Evolutionary conservation across 345 rosid genomes (phyloP), one percentile per base, ranked within the genome.

Genomic region (Moringa oleifera): DNA sequence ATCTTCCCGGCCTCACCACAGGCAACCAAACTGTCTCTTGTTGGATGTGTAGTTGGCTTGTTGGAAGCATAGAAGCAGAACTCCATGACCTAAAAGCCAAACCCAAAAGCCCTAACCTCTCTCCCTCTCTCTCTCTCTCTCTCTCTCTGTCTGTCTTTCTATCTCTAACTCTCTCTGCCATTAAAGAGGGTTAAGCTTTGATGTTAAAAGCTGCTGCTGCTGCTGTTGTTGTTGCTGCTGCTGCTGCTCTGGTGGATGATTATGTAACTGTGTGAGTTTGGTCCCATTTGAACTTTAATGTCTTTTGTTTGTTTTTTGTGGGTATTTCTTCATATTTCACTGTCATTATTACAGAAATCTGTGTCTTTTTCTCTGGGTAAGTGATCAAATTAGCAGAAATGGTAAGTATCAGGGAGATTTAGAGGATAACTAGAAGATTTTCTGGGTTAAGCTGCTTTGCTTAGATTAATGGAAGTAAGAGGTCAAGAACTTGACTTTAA

Each of bases 11-110:
- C 95, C 79, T 79, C 98, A 64, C 71, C 92, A 61, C 85, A 89
- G 69, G 95, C 89, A 92, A 89, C 98, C 96, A 77, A 81, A 62
- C 85, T 89, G 97, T 92, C 96, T 76, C 95, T 78, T 84, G 89
- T 83, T 86, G 80, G 82, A 74, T 51, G 57, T 73, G 79, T 80
- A 70, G 71, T 62, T 66, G 79, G 62, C 76, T 71, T 86, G 96
- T 84, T 86, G 92, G 95, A 60, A 78, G 77, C 86, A 75, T 86
- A n/a, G 89, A 76, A 77, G 84, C 96, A 85, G 77, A 66, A 62
- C n/a, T 28, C 66, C 54, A 64, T 37, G 49, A 18, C 66, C 58
- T 20, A 4, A 55, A 55, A 52, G 61, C 6, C 57, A 33, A 59
- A 12, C 50, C 59, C 60, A 15, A 28, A 67, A 59, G 37, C 79